Conservation (phyloP, 2,329 filamentous ascomycete species). For the Leptographium galeiforme region DNA sequence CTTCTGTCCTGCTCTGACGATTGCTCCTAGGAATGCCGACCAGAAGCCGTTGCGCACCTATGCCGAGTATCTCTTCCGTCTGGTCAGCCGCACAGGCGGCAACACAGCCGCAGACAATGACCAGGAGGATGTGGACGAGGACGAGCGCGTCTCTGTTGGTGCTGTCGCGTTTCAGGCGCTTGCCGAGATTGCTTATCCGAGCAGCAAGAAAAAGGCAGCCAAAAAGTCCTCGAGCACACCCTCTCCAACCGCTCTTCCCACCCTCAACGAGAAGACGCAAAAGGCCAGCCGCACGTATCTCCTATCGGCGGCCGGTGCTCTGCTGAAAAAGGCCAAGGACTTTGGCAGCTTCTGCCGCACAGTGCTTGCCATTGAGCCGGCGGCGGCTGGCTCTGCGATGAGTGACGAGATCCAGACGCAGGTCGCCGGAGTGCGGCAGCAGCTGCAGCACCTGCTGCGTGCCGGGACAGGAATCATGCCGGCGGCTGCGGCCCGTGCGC, state of each 20-base stretch:
- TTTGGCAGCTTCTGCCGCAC: conserved; percentile 40
- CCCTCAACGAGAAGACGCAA: conserved; percentile 37
- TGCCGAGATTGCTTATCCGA: conserved; percentile 39
- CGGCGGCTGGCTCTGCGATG: conserved; percentile 37
- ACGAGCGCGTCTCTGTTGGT: conserved; percentile 20
- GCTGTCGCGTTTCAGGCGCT: conserved; percentile 36
- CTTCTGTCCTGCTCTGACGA: conserved; percentile 17
- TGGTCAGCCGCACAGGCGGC: conserved; percentile 26
- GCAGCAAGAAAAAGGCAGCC: background rate
- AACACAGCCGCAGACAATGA: conserved; percentile 13
- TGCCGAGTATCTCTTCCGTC: conserved; percentile 39
- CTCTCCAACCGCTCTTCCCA: conserved; percentile 20
- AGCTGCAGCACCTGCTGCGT: conserved; percentile 32
- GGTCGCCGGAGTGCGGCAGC: conserved; percentile 35
- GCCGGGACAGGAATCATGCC: conserved; percentile 26
- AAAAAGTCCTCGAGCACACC: background rate
- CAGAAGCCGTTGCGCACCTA: conserved; percentile 35
- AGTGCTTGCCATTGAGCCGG: conserved; percentile 38
- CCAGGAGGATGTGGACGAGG: conserved; percentile 16
- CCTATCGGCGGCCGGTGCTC: conserved; percentile 42
- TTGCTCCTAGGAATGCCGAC: conserved; percentile 17
- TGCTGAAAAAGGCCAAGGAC: conserved; percentile 39
- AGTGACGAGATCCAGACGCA: conserved; percentile 40
- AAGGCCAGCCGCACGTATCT: conserved; percentile 43
- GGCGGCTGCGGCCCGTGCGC: conserved; percentile 22